Evolutionary conservation across 352 stramenopile genomes (phyloP).

Genomic region (Phytophthora hibernalis): DNA sequence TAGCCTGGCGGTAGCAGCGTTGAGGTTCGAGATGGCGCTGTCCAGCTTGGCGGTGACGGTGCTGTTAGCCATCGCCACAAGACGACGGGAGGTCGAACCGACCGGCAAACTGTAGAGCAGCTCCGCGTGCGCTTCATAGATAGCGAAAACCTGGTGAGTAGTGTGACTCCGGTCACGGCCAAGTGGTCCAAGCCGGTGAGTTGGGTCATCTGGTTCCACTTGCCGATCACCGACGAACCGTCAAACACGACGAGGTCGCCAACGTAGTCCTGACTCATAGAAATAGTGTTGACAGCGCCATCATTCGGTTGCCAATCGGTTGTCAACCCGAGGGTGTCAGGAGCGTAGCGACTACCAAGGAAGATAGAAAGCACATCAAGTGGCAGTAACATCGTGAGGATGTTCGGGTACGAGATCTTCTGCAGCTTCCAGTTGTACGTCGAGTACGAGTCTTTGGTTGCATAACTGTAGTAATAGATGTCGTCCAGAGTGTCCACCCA

Average conservation of each 20-base stretch:
- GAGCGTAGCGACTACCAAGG: slow-evolving; percentile 47
- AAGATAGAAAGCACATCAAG: slow-evolving; percentile 50
- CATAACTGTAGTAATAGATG: slow-evolving; percentile 67
- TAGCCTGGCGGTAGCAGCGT: slow-evolving; percentile 39
- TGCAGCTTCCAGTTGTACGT: slow-evolving; percentile 45
- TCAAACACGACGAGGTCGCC: slow-evolving; percentile 46
- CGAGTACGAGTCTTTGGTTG: slow-evolving; percentile 49
- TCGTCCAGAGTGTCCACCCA: slow-evolving; percentile 62
- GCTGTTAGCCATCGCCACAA: slow-evolving; percentile 10
- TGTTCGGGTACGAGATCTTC: slow-evolving; percentile 55
- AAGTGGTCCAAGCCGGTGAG: slow-evolving; percentile 54
- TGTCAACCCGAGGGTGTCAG: slow-evolving; percentile 36
- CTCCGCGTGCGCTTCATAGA: slow-evolving; percentile 49
- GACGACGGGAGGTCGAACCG: slow-evolving; percentile 29
- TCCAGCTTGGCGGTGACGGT: slow-evolving; percentile 32
- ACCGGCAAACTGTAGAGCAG: slow-evolving; percentile 46
- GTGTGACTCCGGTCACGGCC: slow-evolving; percentile 48
- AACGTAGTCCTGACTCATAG: slow-evolving; percentile 51
- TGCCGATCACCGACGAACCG: slow-evolving; percentile 40
- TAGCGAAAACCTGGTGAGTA: slow-evolving; percentile 46
- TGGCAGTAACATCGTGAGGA: slow-evolving; percentile 57
- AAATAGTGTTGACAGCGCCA: slow-evolving; percentile 56
- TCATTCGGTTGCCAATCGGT: slow-evolving; percentile 61
- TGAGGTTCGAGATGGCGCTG: slow-evolving; percentile 46
- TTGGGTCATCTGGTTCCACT: slow-evolving; percentile 62